Percentiles rank a stretch among this genome's conserved stretches.
Conservation (phyloP, 1,139 yeast species). For the Debaryomyces psychrophilus region DNA sequence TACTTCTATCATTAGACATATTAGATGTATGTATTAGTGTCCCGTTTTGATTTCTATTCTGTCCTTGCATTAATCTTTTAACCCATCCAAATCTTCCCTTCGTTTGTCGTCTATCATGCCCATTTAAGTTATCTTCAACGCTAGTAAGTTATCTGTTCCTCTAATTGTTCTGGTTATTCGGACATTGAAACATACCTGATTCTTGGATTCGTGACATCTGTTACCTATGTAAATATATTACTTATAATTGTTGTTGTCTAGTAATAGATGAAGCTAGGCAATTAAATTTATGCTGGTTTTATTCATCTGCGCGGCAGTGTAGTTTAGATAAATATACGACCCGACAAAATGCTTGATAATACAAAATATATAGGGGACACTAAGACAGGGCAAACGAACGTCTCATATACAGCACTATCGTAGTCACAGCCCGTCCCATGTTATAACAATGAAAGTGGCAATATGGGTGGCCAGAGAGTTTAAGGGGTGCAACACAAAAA, state of each 20-base stretch:
- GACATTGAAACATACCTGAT: background rate
- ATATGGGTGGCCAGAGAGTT: too few relatives aligned
- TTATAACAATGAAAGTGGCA: too few relatives aligned
- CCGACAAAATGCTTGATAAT: background rate
- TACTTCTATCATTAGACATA: background rate
- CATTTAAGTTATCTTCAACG: slow-evolving; percentile 12
- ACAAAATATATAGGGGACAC: too few relatives aligned
- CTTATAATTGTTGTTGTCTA: background rate
- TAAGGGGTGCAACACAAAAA: too few relatives aligned
- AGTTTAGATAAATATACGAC: background rate
- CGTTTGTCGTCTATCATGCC: slow-evolving; percentile 26
- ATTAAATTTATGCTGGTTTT: slow-evolving; percentile 1
- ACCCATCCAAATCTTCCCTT: slow-evolving; percentile 52
- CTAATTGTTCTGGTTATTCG: background rate
- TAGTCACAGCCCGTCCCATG: too few relatives aligned
- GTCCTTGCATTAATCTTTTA: slow-evolving; percentile 50
- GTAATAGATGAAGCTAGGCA: background rate
- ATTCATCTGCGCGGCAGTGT: slow-evolving; percentile 2
- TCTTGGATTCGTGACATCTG: slow-evolving; percentile 1
- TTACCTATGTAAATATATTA: background rate
- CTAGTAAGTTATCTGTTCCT: slow-evolving; percentile 2
- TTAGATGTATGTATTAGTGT: background rate
- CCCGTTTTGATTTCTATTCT: slow-evolving; percentile 25
- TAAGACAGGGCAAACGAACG: too few relatives aligned
- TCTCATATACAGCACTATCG: too few relatives aligned